phyloP scores from a whole-genome alignment of 768 basidiomycete genomes.

The Leccinum broughii region DNA sequence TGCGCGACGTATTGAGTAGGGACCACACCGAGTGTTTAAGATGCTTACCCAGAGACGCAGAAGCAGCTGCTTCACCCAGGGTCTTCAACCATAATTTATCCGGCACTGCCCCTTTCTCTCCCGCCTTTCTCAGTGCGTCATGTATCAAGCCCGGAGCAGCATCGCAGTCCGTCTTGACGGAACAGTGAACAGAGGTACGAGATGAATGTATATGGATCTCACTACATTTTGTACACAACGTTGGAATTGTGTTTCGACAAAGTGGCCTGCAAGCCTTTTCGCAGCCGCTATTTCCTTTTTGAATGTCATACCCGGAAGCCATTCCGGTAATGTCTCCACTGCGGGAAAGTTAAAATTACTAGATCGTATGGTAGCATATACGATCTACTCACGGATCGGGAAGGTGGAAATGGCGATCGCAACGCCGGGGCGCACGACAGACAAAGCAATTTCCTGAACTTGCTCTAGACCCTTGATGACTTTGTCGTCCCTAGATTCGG shows the following conservation, averaged over 20 bases:
- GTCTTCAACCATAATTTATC: slow-evolving; percentile 6
- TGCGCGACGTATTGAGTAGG: background rate
- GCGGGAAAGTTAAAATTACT: background rate
- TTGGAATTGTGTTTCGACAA: slow-evolving; percentile 7
- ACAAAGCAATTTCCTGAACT: background rate
- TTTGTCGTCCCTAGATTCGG: slow-evolving; percentile 10
- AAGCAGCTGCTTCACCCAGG: slow-evolving; percentile 10
- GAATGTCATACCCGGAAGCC: slow-evolving; percentile 19
- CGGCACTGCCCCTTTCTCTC: background rate
- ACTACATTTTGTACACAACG: slow-evolving; percentile 10
- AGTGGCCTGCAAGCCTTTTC: background rate
- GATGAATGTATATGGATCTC: too few relatives aligned
- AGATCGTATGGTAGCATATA: background rate
- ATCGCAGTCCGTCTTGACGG: background rate
- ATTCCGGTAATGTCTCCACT: background rate
- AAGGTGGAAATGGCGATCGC: slow-evolving; percentile 4
- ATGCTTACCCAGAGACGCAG: slow-evolving; percentile 10
- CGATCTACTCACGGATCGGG: slow-evolving; percentile 7
- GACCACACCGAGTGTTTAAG: background rate
- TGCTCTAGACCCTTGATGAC: background rate
- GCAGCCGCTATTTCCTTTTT: slow-evolving; percentile 4
- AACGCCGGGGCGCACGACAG: background rate
- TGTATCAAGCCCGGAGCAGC: slow-evolving; percentile 6
- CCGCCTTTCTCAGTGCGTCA: slow-evolving; percentile 5
- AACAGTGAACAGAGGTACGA: background rate